A percentile compares a stretch with the other conserved stretches of the same genome.
Conservation (phyloP, 1,284 basidiomycete genomes). For the Boletus sp. region DNA sequence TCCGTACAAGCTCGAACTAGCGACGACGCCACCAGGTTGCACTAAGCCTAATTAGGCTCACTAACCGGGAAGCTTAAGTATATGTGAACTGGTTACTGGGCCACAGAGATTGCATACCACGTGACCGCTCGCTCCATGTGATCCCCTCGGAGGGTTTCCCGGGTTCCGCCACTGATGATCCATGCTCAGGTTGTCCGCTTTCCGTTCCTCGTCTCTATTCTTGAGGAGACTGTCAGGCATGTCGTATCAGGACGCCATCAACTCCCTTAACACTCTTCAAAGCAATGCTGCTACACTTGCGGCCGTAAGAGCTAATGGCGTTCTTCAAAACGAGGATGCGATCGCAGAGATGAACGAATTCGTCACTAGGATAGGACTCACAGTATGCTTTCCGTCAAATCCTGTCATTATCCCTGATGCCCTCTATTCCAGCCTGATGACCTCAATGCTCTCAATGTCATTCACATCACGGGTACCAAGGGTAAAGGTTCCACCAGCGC, state of each 20-base stretch:
- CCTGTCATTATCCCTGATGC: constrained; percentile 10
- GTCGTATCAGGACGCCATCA: constrained; percentile 79
- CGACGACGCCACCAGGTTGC: too few species aligned
- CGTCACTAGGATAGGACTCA: constrained; percentile 82
- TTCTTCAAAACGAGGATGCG: constrained; percentile 64
- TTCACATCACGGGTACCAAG: constrained; percentile 98
- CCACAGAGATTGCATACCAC: too few species aligned
- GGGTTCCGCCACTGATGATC: not conserved
- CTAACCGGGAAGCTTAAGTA: too few species aligned
- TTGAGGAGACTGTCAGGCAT: constrained; percentile 42
- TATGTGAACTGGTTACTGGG: too few species aligned
- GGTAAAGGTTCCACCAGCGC: constrained; percentile 98
- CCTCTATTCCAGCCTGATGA: constrained; percentile 39
- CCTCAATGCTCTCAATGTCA: constrained; percentile 89
- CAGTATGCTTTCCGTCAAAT: constrained; percentile 40
- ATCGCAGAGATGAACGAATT: constrained; percentile 93
- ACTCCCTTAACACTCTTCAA: constrained; percentile 87
- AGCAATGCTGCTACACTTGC: constrained; percentile 92
- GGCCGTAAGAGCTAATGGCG: constrained; percentile 75
- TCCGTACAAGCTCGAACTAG: not conserved
- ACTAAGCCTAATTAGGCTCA: too few species aligned
- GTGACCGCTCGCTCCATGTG: constrained; percentile 9
- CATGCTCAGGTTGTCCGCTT: constrained; percentile 14
- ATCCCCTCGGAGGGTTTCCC: not conserved
- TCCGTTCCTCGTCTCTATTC: constrained; percentile 16